Evolutionary conservation across 768 basidiomycete genomes (phyloP).

Genomic region (Naganishia vishniacii): DNA sequence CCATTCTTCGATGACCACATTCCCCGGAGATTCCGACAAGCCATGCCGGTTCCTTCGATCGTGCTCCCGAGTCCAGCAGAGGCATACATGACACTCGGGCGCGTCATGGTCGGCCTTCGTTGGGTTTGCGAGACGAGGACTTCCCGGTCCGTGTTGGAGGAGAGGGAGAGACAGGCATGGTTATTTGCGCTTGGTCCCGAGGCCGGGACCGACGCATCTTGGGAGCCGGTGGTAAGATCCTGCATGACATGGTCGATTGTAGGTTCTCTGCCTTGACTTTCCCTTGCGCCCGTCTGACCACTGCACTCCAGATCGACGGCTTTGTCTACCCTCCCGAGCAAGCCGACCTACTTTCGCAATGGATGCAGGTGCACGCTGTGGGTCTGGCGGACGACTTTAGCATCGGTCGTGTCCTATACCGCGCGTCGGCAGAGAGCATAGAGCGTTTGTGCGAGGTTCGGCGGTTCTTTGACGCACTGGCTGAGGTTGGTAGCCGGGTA

Average conservation of each 20-base stretch:
- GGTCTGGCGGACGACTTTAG: background rate
- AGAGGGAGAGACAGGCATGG: background rate
- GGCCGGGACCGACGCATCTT: background rate
- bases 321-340: background rate
- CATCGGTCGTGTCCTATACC: background rate
- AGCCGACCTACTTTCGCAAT: background rate
- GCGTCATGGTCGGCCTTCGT: background rate
- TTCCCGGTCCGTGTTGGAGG: background rate
- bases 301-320: background rate
- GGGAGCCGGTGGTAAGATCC: background rate
- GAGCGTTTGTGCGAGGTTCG: background rate
- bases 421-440: background rate
- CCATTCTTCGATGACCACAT: constrained; percentile 1
- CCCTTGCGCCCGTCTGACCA: background rate
- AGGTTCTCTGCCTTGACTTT: background rate
- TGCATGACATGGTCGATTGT: constrained; percentile 16
- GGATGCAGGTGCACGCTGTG: background rate
- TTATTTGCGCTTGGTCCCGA: background rate
- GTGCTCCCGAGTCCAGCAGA: background rate
- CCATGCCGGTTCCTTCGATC: constrained; percentile 6
- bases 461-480: background rate
- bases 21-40: constrained; percentile 3
- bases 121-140: background rate
- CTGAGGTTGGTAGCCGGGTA: background rate
- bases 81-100: background rate